These are phyloP conservation scores for Amyloporia xantha DNA, from an alignment of 768 basidiomycete species.

Conservation along the genomic window DNA sequence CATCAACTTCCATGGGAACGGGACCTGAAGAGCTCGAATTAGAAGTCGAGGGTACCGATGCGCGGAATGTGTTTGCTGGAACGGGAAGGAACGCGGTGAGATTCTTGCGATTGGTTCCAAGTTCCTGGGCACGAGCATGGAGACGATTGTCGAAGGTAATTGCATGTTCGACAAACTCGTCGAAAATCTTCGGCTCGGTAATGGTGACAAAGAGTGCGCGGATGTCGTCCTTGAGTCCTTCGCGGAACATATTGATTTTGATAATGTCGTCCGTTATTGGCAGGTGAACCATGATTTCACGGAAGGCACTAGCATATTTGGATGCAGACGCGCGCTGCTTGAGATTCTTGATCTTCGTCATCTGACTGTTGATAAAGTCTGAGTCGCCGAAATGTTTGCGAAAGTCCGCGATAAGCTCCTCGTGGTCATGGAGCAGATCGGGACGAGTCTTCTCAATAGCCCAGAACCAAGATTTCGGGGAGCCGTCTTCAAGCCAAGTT, in stretches of 20 bases:
- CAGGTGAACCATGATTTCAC: constrained; percentile 21
- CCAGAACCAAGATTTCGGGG: constrained; percentile 5
- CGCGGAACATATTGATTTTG: constrained; percentile 27
- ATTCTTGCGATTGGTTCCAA: background rate
- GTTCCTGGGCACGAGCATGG: constrained; percentile 3
- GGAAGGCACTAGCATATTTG: constrained; percentile 23
- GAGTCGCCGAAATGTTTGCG: constrained; percentile 3
- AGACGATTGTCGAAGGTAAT: constrained; percentile 10
- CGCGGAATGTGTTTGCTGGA: background rate
- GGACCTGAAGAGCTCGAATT: background rate
- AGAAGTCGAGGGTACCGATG: background rate
- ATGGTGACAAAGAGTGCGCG: constrained; percentile 14
- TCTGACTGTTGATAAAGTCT: constrained; percentile 11
- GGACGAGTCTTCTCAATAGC: background rate
- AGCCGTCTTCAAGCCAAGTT: constrained; percentile 4
- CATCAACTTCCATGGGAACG: constrained; percentile 17
- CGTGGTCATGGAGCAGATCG: background rate
- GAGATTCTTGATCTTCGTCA: constrained; percentile 25
- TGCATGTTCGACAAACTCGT: constrained; percentile 1
- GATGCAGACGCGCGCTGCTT: constrained; percentile 26
- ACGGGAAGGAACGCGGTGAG: background rate
- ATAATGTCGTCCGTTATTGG: constrained; percentile 26
- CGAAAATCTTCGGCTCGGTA: constrained; percentile 3
- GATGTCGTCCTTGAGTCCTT: constrained; percentile 24
- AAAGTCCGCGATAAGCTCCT: background rate